Percentiles rank a stretch among this genome's conserved stretches.
These are phyloP conservation scores for Apocynum venetum DNA, from an alignment of 257 asterid genomes.

Conservation along the genomic window DNA sequence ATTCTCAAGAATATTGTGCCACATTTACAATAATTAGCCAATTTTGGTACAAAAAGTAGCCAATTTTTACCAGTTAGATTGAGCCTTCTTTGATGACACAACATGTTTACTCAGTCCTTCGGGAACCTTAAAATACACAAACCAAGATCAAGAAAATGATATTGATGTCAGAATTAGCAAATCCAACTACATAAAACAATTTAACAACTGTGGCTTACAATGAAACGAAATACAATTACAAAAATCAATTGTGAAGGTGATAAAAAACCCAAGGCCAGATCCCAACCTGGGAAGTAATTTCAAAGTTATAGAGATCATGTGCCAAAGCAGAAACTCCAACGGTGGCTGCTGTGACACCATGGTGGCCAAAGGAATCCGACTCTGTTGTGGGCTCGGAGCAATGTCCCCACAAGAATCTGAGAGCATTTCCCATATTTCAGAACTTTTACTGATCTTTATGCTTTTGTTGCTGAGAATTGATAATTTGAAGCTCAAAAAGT, in stretches of 20 bases:
- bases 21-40: neutral
- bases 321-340: conserved; percentile 74
- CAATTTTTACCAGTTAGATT: conserved; percentile 67
- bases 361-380: conserved; percentile 52
- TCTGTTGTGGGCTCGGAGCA: conserved; percentile 51
- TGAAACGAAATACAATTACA: neutral
- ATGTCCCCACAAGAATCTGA: conserved; percentile 49
- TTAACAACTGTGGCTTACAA: neutral
- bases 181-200: neutral
- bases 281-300: conserved; percentile 57
- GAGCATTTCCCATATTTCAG: conserved; percentile 67
- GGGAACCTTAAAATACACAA: conserved; percentile 58
- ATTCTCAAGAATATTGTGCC: neutral
- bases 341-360: conserved; percentile 48
- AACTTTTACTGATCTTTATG: neutral
- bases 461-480: neutral
- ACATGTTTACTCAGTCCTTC: conserved; percentile 67
- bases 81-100: conserved; percentile 83
- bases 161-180: neutral
- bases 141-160: neutral
- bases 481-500: neutral
- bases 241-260: neutral
- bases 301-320: conserved; percentile 79
- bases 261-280: neutral
- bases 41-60: neutral